Conservation (phyloP, 331 rosid species). For the Malus hybrid region DNA sequence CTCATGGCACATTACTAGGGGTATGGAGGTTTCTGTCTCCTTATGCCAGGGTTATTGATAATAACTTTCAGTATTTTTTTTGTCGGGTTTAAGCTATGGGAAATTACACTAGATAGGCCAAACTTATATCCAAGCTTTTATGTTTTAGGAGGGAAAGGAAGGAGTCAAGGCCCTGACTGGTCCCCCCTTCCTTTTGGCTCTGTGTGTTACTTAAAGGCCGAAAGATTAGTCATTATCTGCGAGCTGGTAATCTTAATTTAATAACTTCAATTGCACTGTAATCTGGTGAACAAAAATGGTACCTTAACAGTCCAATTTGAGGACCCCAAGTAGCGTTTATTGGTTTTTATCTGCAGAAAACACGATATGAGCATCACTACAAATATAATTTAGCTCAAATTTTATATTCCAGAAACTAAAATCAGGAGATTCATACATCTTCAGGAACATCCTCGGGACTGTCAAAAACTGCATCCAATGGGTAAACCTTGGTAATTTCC, state of each 20-base stretch:
- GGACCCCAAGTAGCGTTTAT: slow-evolving; percentile 86
- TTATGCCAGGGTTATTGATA: background rate
- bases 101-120: background rate
- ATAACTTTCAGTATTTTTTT: background rate
- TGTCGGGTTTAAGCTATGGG: background rate
- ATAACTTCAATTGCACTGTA: background rate
- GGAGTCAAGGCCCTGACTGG: background rate
- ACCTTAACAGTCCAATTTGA: slow-evolving; percentile 88
- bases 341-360: slow-evolving; percentile 54
- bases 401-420: background rate
- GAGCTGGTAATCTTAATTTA: background rate
- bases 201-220: background rate
- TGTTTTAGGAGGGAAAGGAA: background rate
- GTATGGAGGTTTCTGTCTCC: background rate
- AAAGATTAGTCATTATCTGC: background rate
- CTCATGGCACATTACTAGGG: background rate
- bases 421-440: slow-evolving; percentile 49
- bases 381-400: background rate
- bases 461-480: slow-evolving; percentile 91
- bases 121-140: background rate
- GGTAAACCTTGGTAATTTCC: slow-evolving; percentile 85
- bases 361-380: background rate
- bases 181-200: background rate
- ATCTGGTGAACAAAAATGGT: background rate
- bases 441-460: slow-evolving; percentile 76